A percentile compares a stretch with the other conserved stretches of the same genome.
Conservation (phyloP, 2,329 filamentous ascomycete genomes). For the Chrysosphaeria jannelii region DNA sequence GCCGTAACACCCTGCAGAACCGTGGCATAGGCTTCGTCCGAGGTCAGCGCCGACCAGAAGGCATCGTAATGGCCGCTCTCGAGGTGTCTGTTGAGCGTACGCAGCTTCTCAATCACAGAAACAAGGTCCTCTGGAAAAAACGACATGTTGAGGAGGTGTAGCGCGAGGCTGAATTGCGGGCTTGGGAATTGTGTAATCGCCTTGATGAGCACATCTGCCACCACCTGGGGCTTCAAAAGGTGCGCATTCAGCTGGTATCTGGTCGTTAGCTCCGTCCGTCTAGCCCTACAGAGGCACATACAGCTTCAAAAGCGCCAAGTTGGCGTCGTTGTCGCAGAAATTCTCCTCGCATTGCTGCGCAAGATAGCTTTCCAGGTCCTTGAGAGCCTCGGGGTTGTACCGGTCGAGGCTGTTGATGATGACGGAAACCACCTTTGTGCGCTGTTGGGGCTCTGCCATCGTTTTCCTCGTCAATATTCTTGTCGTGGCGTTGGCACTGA, state of each 20-base stretch:
- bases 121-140: conserved; percentile 53
- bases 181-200: conserved; percentile 90
- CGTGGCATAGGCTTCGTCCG: conserved; percentile 85
- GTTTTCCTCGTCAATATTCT: no score
- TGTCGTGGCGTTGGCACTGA: no score
- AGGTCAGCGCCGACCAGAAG: conserved; percentile 85
- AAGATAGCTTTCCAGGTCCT: conserved; percentile 81
- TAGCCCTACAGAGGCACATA: conserved; percentile 21
- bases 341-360: conserved; percentile 81
- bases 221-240: conserved; percentile 83
- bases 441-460: conserved; percentile 68
- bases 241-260: conserved; percentile 99
- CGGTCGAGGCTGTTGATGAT: conserved; percentile 94
- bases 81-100: conserved; percentile 57
- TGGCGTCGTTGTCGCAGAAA: conserved; percentile 88
- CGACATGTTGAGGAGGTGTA: conserved; percentile 55
- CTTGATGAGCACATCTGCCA: conserved; percentile 98
- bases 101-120: conserved; percentile 75
- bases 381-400: conserved; percentile 94
- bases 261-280: conserved; percentile 1
- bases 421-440: conserved; percentile 69
- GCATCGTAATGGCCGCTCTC: conserved; percentile 67
- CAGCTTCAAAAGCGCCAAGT: conserved; percentile 88
- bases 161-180: conserved; percentile 75
- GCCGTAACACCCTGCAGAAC: conserved; percentile 78